These are phyloP conservation scores for Pyricularia grisea DNA, from an alignment of 2,329 filamentous ascomycete genomes.

Conservation along the genomic window DNA sequence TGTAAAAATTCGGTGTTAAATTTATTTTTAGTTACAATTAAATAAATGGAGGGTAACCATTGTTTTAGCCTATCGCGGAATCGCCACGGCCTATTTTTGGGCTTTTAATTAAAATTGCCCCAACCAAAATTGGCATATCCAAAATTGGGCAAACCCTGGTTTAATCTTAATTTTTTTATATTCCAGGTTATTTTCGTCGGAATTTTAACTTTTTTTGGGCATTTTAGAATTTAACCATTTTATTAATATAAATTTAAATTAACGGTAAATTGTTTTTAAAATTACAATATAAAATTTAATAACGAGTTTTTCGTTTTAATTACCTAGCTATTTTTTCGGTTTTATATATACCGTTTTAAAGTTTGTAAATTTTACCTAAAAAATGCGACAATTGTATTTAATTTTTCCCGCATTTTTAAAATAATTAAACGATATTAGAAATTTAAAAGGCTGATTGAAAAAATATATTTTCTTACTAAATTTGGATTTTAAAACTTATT, in stretches of 20 bases:
- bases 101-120: background rate
- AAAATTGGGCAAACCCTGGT: background rate
- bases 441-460: background rate
- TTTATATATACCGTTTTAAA: background rate
- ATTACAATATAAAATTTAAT: background rate
- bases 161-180: background rate
- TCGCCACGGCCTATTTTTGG: background rate
- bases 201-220: background rate
- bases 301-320: background rate
- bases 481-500: background rate
- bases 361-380: background rate
- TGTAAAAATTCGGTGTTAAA: background rate
- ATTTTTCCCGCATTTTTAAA: background rate
- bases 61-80: background rate
- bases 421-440: background rate
- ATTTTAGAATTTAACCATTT: background rate
- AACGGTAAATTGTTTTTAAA: background rate
- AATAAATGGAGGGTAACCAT: background rate
- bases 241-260: background rate
- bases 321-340: background rate
- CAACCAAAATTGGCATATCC: background rate
- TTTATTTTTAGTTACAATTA: background rate
- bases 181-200: background rate
- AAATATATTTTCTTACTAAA: background rate
- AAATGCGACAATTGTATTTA: background rate